Conservation (phyloP, 305 asterid species). For the Fraxinus velutina region DNA sequence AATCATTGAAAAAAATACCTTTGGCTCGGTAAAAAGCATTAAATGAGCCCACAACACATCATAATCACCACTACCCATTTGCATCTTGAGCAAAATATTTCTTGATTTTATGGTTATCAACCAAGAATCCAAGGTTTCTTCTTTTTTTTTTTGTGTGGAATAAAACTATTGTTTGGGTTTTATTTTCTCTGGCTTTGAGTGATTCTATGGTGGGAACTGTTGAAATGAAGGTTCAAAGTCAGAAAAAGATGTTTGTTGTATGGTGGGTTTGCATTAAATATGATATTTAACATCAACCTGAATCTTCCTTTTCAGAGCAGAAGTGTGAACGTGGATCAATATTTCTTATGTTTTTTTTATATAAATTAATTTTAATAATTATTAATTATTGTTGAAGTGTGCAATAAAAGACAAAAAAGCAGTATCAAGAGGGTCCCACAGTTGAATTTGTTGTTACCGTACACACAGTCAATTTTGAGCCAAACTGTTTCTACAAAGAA, state of each 20-base stretch:
- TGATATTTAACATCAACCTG: slow-evolving; percentile 29
- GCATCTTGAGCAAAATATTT: slow-evolving; percentile 28
- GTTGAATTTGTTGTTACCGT: slow-evolving; percentile 5
- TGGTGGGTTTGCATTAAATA: slow-evolving; percentile 39
- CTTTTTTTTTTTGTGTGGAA: neutral
- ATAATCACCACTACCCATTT: slow-evolving; percentile 49
- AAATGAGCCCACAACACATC: slow-evolving; percentile 63
- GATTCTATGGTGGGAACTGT: slow-evolving; percentile 7
- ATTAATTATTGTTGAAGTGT: neutral
- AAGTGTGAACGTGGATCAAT: neutral
- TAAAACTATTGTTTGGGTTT: neutral
- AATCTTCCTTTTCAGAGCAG: slow-evolving; percentile 35
- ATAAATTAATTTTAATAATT: neutral
- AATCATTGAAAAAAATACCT: slow-evolving; percentile 46
- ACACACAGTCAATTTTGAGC: neutral
- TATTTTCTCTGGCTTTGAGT: neutral
- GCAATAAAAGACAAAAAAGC: neutral
- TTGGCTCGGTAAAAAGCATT: slow-evolving; percentile 48
- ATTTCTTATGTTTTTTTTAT: slow-evolving; percentile 5
- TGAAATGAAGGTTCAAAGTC: slow-evolving; percentile 20
- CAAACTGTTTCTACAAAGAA: neutral
- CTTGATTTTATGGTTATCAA: slow-evolving; percentile 40
- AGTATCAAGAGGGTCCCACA: slow-evolving; percentile 13
- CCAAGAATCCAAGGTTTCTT: slow-evolving; percentile 57
- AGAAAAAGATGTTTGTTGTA: slow-evolving; percentile 17